These are phyloP conservation scores for Neofusicoccum sp. DNA, from an alignment of 2,329 filamentous ascomycete species.

Conservation along the genomic window DNA sequence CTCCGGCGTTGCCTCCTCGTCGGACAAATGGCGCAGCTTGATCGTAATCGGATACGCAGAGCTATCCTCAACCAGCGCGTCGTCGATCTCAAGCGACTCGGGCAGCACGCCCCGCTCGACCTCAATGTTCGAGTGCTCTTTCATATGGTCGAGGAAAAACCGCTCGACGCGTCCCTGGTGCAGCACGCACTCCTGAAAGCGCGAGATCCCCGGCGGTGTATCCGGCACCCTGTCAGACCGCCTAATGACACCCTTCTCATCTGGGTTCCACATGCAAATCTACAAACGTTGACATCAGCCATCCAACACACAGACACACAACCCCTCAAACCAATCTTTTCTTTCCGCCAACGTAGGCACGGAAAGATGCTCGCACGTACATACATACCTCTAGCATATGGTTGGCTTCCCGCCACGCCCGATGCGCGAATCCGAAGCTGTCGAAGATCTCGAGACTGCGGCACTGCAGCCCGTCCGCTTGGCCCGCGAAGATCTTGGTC, in stretches of 20 bases:
- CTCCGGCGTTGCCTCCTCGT: constrained; percentile 60
- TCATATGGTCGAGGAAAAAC: constrained; percentile 66
- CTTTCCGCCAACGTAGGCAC: no score
- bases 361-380: not conserved
- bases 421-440: constrained; percentile 67
- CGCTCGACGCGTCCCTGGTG: constrained; percentile 73
- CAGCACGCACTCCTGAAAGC: constrained; percentile 67
- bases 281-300: constrained; percentile 22
- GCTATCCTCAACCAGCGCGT: constrained; percentile 51
- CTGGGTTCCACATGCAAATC: constrained; percentile 60
- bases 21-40: constrained; percentile 58
- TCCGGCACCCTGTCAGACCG: constrained; percentile 65
- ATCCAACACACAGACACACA: constrained; percentile 37
- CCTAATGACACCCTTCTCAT: constrained; percentile 58
- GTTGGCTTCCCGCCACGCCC: constrained; percentile 67
- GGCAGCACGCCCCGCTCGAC: constrained; percentile 63
- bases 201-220: constrained; percentile 62
- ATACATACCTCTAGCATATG: constrained; percentile 65
- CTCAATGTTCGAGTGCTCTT: constrained; percentile 55
- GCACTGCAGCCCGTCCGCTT: constrained; percentile 47
- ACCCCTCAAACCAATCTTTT: no score
- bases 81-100: constrained; percentile 57
- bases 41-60: constrained; percentile 64
- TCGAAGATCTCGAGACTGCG: constrained; percentile 53
- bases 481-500: constrained; percentile 44